Evolutionary conservation across 192 early-diverging fungal species (phyloP).

Genomic region (Linnemannia hyalina): DNA sequence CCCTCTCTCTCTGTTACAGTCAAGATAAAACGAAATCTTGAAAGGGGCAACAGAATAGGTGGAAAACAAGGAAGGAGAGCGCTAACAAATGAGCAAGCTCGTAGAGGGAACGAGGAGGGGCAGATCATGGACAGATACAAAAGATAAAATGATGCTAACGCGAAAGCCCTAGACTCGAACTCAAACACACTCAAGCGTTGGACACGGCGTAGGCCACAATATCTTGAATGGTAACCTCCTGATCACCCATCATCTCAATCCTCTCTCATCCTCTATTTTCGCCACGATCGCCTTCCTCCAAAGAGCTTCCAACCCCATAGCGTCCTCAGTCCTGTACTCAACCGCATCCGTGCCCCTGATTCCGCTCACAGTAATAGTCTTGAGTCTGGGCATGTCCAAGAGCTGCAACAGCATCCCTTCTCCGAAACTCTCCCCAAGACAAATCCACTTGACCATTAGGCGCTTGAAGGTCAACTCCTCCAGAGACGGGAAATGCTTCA

Average conservation of each 20-base stretch:
- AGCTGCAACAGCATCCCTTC: not conserved
- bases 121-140: too few relatives aligned
- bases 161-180: too few relatives aligned
- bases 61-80: too few relatives aligned
- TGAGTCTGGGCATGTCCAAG: not conserved
- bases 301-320: not conserved
- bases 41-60: too few relatives aligned
- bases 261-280: not conserved
- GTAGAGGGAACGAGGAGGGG: too few relatives aligned
- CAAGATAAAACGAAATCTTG: too few relatives aligned
- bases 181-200: not conserved
- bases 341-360: not conserved
- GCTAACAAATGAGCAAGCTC: too few relatives aligned
- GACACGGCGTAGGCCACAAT: not conserved
- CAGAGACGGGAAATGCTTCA: not conserved
- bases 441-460: not conserved
- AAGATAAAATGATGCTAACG: too few relatives aligned
- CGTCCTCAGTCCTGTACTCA: not conserved
- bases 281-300: not conserved
- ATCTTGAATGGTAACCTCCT: not conserved
- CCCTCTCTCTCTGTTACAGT: too few relatives aligned
- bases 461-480: not conserved
- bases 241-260: not conserved
- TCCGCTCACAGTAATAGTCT: not conserved
- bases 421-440: not conserved